phyloP scores from a whole-genome alignment of 495 filamentous ascomycete species.

The Xylaria cubensis region DNA sequence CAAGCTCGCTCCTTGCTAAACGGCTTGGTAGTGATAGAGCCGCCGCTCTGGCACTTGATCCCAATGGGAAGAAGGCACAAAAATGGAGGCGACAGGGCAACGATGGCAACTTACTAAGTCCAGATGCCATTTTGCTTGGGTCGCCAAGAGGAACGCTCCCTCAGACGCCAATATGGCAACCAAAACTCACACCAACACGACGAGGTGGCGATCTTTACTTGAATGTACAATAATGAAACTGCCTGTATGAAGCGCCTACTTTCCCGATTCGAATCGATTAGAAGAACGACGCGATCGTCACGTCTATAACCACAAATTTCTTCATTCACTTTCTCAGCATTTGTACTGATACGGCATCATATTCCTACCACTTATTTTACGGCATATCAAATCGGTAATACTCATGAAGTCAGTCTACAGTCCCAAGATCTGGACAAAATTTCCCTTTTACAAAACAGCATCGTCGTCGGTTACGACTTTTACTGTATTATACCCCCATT shows the following conservation, averaged over 20 bases:
- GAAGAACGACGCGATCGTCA: background rate
- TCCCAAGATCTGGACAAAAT: constrained; percentile 3
- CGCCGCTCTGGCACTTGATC: constrained; percentile 45
- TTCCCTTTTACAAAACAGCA: constrained; percentile 13
- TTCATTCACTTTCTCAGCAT: background rate
- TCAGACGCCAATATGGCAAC: constrained; percentile 57
- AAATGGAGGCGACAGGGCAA: constrained; percentile 30
- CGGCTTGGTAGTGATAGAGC: constrained; percentile 56
- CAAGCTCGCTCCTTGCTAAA: constrained; percentile 55
- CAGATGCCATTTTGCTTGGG: constrained; percentile 26
- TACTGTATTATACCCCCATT: constrained; percentile 24
- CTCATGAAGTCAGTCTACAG: background rate
- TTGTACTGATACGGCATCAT: background rate
- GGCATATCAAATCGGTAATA: constrained; percentile 19
- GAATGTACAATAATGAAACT: constrained; percentile 43
- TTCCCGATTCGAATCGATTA: background rate
- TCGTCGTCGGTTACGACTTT: background rate
- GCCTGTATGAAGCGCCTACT: background rate
- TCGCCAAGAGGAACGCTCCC: constrained; percentile 43
- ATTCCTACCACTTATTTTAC: background rate
- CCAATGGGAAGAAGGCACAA: constrained; percentile 31
- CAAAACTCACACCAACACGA: constrained; percentile 51
- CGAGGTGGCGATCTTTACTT: constrained; percentile 50
- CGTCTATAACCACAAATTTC: background rate
- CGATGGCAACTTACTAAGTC: constrained; percentile 26